Evolutionary conservation across 177 flowering plant genomes (phyloP), one percentile per base, ranked within the genome.

Genomic region (Tripterygium wilfordii): DNA sequence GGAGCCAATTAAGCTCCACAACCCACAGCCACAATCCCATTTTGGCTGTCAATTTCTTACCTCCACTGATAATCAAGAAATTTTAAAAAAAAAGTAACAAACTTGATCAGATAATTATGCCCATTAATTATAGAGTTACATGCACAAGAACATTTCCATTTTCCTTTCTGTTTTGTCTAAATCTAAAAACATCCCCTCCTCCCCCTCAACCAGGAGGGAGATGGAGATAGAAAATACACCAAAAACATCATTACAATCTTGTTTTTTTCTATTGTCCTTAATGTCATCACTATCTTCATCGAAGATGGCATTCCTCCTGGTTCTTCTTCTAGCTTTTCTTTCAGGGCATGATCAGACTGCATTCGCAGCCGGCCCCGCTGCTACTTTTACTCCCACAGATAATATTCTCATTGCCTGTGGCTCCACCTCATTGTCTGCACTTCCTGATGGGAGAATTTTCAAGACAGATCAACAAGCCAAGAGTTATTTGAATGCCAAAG

Each of bases 391-490:
- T 25, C 82, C 87, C 4, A 43, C 36, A 1, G 87, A 80, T 39
- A 67, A 63, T 36, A 52, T 49, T 62, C 76, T 78, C 19, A 42
- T 79, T 15, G 71, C 65, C 47, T 79, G 77, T 25, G 85, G 85
- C 0, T 53, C 68, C 28, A 36, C 43, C 16, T 10, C 45, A 22
- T 23, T 38, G 9, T 31, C 56, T 39, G 40, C 67, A 16, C 49
- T 56, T 13, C 67, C 77, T 13, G 79, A 74, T 17, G 69, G 74
- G 5, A 53, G 75, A 31, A 19, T 50, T 9, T 79, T 75, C 61
- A 49, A 57, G 15, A 58, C 69, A 0, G 77, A 78, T 8, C 41
- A 42, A 19, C 51, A 69, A 16, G 10, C 72, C 20, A 13, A 25
- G 8, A 26, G 54, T 0, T 49, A 36, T 37, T 32, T 80, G 0